Evolutionary conservation across 140 eudicot species (phyloP).

Genomic region (Cichorium intybus): DNA sequence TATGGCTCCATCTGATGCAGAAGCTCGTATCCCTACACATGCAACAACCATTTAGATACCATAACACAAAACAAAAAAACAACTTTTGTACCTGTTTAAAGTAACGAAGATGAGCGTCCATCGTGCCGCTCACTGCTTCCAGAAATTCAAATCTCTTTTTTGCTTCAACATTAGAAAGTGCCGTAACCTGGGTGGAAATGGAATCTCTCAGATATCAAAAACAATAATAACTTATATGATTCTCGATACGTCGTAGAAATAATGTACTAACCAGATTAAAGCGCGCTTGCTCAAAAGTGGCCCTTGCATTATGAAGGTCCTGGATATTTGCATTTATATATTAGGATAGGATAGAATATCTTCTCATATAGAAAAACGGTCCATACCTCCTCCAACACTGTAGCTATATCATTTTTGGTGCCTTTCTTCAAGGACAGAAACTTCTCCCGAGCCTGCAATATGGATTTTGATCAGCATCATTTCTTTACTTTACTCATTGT

Average conservation of each 20-base stretch:
- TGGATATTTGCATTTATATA: constrained; percentile 28
- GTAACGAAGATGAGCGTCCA: constrained; percentile 98
- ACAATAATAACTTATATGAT: no score
- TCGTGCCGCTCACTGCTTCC: constrained; percentile 98
- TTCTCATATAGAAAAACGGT: background rate
- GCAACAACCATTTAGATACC: background rate
- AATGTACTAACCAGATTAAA: constrained; percentile 65
- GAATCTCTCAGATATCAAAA: constrained; percentile 6
- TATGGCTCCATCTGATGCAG: constrained; percentile 99
- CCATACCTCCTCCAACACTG: constrained; percentile 78
- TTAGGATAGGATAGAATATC: no score
- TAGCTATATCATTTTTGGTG: constrained; percentile 80
- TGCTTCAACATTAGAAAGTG: constrained; percentile 94
- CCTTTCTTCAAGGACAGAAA: constrained; percentile 84
- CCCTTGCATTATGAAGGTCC: constrained; percentile 95
- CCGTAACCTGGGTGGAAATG: constrained; percentile 57
- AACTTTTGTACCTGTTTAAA: constrained; percentile 89
- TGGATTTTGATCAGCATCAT: constrained; percentile 1
- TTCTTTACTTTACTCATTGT: background rate
- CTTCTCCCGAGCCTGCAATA: constrained; percentile 86
- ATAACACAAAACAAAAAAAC: no score
- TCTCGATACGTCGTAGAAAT: no score
- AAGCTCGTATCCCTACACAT: constrained; percentile 87
- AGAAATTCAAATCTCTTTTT: constrained; percentile 95
- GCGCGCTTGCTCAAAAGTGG: constrained; percentile 96